Evolutionary conservation across 441 rosid genomes (phyloP).

Genomic region (Euphorbia corollata): DNA sequence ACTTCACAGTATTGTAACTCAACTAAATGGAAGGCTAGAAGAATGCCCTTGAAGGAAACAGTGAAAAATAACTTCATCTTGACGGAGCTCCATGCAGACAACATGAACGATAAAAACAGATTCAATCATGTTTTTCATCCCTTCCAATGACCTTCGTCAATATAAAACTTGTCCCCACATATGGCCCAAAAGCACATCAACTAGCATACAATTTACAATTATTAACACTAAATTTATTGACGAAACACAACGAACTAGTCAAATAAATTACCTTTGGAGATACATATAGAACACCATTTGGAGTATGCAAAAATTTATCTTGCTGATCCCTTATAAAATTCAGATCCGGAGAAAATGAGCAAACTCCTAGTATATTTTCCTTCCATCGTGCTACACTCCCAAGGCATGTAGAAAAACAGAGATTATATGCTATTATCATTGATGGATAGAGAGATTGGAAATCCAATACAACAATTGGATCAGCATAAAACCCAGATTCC

Average conservation of each 20-base stretch:
- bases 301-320: constrained; percentile 59
- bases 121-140: background rate
- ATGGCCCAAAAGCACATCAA: background rate
- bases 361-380: constrained; percentile 71
- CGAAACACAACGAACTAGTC: background rate
- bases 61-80: background rate
- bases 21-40: background rate
- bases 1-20: background rate
- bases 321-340: constrained; percentile 45
- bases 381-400: constrained; percentile 66
- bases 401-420: constrained; percentile 91
- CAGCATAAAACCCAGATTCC: constrained; percentile 87
- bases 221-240: background rate
- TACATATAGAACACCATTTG: constrained; percentile 77
- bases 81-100: background rate
- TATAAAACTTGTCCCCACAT: background rate
- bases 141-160: constrained; percentile 7
- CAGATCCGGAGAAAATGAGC: constrained; percentile 59
- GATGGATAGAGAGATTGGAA: constrained; percentile 99
- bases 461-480: constrained; percentile 94
- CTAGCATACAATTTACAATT: background rate
- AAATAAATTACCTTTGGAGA: constrained; percentile 59
- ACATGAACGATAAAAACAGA: background rate
- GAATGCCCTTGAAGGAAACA: background rate
- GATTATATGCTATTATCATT: constrained; percentile 93